Conservation (phyloP, 2,329 filamentous ascomycete genomes). For the Aspergillus flavus region DNA sequence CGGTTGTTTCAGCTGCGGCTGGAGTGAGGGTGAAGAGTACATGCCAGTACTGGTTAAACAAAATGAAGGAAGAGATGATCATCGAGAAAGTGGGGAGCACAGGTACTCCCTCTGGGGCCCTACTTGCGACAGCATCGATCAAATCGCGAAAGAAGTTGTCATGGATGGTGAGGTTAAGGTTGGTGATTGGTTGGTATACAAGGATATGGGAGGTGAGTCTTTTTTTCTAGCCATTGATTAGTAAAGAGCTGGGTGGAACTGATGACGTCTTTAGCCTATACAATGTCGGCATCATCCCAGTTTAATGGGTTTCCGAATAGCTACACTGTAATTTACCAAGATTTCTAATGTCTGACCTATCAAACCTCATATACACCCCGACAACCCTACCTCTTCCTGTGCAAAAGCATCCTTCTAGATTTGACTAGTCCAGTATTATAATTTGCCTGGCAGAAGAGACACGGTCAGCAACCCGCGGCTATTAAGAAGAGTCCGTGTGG, state of each 20-base stretch:
- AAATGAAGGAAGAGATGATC: background rate
- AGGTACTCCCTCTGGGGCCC: constrained; percentile 33
- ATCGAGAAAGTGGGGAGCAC: constrained; percentile 7
- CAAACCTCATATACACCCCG: too few species aligned
- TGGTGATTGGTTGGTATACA: constrained; percentile 31
- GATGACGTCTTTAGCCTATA: constrained; percentile 20
- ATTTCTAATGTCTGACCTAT: background rate
- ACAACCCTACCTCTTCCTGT: too few species aligned
- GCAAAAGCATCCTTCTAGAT: too few species aligned
- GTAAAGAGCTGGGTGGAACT: background rate
- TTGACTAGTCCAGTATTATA: too few species aligned
- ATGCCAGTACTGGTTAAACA: constrained; percentile 5
- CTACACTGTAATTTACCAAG: constrained; percentile 18
- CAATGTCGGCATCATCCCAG: constrained; percentile 20
- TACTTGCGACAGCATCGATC: constrained; percentile 32
- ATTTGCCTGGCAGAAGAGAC: too few species aligned
- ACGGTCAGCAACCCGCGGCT: too few species aligned
- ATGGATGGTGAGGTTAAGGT: constrained; percentile 22
- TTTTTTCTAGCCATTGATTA: background rate
- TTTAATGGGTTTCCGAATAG: constrained; percentile 28
- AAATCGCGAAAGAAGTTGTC: constrained; percentile 18
- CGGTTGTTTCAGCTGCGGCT: constrained; percentile 19
- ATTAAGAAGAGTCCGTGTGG: too few species aligned
- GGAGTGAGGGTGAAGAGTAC: constrained; percentile 18
- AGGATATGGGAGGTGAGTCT: constrained; percentile 32